A percentile compares a stretch with the other conserved stretches of the same genome.
Conservation (phyloP, 768 basidiomycete species). For the Cyclocybe cylindracea region DNA sequence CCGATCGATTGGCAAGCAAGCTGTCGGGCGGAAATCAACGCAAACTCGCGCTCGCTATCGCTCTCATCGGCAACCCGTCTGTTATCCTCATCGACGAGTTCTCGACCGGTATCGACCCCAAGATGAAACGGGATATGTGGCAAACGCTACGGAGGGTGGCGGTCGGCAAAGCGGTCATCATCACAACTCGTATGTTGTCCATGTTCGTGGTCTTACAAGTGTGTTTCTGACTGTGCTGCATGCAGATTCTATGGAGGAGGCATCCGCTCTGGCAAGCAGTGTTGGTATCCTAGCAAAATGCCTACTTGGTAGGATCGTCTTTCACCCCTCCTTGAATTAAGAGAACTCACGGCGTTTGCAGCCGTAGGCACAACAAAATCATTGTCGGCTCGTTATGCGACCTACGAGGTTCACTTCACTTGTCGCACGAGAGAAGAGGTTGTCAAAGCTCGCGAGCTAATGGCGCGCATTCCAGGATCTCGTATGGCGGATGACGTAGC, state of each 20-base stretch:
- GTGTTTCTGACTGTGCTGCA: neutral
- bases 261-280: slow-evolving; percentile 71
- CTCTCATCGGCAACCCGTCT: slow-evolving; percentile 72
- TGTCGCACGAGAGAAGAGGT: slow-evolving; percentile 66
- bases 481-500: slow-evolving; percentile 73
- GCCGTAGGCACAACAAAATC: slow-evolving; percentile 68
- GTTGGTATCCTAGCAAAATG: slow-evolving; percentile 76
- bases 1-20: slow-evolving; percentile 71
- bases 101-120: slow-evolving; percentile 81
- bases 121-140: slow-evolving; percentile 88
- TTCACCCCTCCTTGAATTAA: neutral
- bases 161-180: slow-evolving; percentile 67
- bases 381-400: slow-evolving; percentile 66
- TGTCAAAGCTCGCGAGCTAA: slow-evolving; percentile 54
- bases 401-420: slow-evolving; percentile 77
- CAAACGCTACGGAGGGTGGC: slow-evolving; percentile 64
- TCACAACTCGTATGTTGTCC: slow-evolving; percentile 62
- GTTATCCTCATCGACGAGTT: slow-evolving; percentile 84
- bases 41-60: slow-evolving; percentile 75
- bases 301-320: slow-evolving; percentile 54
- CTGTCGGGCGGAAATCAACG: slow-evolving; percentile 81
- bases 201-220: neutral
- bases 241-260: slow-evolving; percentile 83
- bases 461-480: slow-evolving; percentile 61
- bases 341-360: slow-evolving; percentile 18